Evolutionary conservation across 1,284 basidiomycete species (phyloP).

Genomic region (Meripilus lineatus): DNA sequence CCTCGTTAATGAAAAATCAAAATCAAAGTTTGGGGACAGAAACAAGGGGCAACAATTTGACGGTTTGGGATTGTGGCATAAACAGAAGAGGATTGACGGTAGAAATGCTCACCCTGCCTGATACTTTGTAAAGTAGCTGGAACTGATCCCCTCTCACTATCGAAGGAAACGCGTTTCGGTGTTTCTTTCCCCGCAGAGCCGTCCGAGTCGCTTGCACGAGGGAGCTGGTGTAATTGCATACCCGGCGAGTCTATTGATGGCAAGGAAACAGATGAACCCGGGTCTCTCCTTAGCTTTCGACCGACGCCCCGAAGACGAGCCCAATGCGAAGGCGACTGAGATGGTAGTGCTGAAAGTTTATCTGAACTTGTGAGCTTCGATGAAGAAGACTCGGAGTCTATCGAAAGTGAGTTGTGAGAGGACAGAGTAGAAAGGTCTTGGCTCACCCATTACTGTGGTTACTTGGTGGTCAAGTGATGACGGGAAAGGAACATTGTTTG

Average conservation of each 20-base stretch:
- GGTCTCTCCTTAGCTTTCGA: constrained; percentile 21
- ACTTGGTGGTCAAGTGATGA: too few species aligned
- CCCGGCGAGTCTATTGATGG: constrained; percentile 21
- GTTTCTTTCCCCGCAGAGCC: constrained; percentile 24
- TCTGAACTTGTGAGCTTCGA: constrained; percentile 35
- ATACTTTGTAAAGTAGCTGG: constrained; percentile 27
- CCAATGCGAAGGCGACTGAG: constrained; percentile 22
- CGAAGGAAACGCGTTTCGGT: constrained; percentile 36
- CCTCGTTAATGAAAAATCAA: too few species aligned
- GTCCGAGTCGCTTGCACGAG: constrained; percentile 26
- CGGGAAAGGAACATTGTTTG: too few species aligned
- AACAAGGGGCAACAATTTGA: constrained; percentile 2
- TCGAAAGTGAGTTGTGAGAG: too few species aligned
- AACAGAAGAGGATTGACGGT: not conserved
- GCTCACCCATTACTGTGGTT: too few species aligned
- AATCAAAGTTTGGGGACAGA: not conserved
- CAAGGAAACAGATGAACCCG: constrained; percentile 22
- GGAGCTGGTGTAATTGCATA: constrained; percentile 14
- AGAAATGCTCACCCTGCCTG: constrained; percentile 22
- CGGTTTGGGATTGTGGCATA: too few species aligned
- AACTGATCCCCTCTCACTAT: constrained; percentile 30
- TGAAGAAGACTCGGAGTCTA: constrained; percentile 24
- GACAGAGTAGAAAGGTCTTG: too few species aligned
- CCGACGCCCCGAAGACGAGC: too few species aligned
- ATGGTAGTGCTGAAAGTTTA: constrained; percentile 36